A percentile compares a stretch with the other conserved stretches of the same genome.
Conservation (phyloP, 2,329 filamentous ascomycete species). For the Colletotrichum simmondsii region DNA sequence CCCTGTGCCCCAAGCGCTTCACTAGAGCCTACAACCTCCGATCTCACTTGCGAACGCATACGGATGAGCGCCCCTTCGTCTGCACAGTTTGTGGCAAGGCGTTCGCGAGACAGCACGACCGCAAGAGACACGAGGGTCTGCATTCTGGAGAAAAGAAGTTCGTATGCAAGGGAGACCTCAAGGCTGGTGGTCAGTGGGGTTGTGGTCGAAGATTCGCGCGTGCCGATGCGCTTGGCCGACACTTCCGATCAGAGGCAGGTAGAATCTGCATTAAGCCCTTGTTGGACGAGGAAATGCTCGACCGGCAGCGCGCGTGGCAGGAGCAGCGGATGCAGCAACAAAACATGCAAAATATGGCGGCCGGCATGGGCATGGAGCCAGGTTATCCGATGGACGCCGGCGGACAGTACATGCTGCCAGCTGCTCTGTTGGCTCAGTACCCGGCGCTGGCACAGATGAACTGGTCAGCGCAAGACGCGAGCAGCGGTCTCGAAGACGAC, state of each 20-base stretch:
- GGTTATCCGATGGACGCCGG: constrained; percentile 67
- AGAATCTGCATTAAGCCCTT: constrained; percentile 97
- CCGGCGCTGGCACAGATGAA: constrained; percentile 91
- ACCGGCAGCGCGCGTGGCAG: constrained; percentile 80
- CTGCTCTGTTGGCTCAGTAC: constrained; percentile 89
- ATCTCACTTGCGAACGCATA: constrained; percentile 95
- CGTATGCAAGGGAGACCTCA: constrained; percentile 92
- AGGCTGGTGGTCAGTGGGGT: constrained; percentile 86
- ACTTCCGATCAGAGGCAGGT: constrained; percentile 95
- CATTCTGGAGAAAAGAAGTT: constrained; percentile 99
- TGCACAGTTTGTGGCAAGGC: constrained; percentile 98
- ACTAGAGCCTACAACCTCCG: constrained; percentile 96
- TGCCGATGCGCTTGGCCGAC: constrained; percentile 91
- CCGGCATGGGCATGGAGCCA: constrained; percentile 67
- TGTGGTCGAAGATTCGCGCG: constrained; percentile 94
- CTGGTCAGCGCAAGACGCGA: constrained; percentile 76
- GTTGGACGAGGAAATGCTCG: constrained; percentile 90
- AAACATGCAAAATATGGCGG: constrained; percentile 69
- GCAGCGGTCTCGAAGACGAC: constrained; percentile 79
- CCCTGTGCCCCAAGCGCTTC: constrained; percentile 92
- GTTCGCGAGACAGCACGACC: constrained; percentile 96
- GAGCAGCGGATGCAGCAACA: constrained; percentile 77
- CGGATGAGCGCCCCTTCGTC: constrained; percentile 95
- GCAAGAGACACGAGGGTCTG: constrained; percentile 95
- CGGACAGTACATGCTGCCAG: constrained; percentile 78